phyloP scores from a whole-genome alignment of 176 grass and related monocot species.

The Eleusine indica region DNA sequence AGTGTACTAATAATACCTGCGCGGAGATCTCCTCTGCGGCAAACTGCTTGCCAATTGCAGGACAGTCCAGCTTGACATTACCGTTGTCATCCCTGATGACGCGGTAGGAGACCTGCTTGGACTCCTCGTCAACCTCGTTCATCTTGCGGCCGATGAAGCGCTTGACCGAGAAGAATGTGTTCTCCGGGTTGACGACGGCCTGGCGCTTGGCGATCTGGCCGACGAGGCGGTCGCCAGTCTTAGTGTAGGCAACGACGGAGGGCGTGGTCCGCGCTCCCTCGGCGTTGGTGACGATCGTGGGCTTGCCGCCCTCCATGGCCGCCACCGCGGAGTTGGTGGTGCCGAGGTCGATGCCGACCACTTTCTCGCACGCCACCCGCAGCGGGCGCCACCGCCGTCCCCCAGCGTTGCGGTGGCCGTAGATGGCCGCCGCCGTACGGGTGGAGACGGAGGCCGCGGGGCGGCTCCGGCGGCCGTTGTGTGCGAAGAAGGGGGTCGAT shows the following conservation, averaged over 20 bases:
- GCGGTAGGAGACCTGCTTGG: constrained; percentile 76
- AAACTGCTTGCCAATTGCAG: constrained; percentile 70
- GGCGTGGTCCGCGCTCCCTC: constrained; percentile 85
- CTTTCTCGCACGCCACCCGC: constrained; percentile 68
- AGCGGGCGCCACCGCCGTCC: constrained; percentile 51
- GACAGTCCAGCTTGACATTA: constrained; percentile 78
- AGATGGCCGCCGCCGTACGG: constrained; percentile 31
- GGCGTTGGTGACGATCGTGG: constrained; percentile 82
- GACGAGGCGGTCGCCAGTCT: constrained; percentile 68
- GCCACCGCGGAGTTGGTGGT: constrained; percentile 85
- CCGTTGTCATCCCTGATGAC: constrained; percentile 68
- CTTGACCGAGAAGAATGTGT: constrained; percentile 84
- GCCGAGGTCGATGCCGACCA: constrained; percentile 80
- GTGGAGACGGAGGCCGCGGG: constrained; percentile 16
- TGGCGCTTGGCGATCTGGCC: constrained; percentile 89
- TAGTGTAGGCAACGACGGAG: constrained; percentile 80
- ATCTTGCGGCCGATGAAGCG: constrained; percentile 80
- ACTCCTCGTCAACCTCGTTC: constrained; percentile 75
- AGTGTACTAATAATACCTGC: constrained; percentile 38
- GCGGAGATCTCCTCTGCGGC: constrained; percentile 73
- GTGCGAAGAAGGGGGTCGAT: constrained; percentile 49
- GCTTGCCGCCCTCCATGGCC: constrained; percentile 81
- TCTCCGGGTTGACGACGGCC: constrained; percentile 83
- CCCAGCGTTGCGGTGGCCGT: constrained; percentile 33
- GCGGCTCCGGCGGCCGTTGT: constrained; percentile 17